Evolutionary conservation across 2,329 filamentous ascomycete genomes (phyloP), one percentile per base, ranked within the genome.

Genomic region (Pestalotiopsis fici): DNA sequence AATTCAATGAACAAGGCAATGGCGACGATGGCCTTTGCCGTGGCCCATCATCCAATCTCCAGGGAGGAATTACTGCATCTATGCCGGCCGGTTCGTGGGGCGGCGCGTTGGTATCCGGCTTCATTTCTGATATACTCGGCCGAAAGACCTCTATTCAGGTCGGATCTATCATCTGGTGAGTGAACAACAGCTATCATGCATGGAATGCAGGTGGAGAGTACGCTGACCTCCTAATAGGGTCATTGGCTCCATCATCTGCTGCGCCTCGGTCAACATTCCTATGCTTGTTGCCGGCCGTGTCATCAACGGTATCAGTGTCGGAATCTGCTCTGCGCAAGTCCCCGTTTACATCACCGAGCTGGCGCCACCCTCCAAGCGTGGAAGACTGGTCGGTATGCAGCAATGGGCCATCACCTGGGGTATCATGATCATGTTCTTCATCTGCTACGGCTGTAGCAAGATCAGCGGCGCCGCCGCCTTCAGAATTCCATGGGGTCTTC

Each of bases 31-130:
- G 71, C 35, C 28, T 69, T 55, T 89, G 86, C 76, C 83, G 80
- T 18, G 88, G 88, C 39, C 88, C 88, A 3, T 77, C 75, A 13
- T 75, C 82, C 50, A 75, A 79, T 66, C 78, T 84, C 0, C 87
- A 88, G 75, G 89, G 89, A 69, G 88, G 88, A 60, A 92, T 93
- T 74, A 90, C 88, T 0, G 90, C 91, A 25, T 82, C 89, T 61
- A 93, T 93, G 89, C 88, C 91, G 25, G 90, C 86, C 65, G 91
- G 91, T 39, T 93, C 90, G 0, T 92, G 89, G 81, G 77, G 90
- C 27, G 91, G 90, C 69, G 87, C 90, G 62, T 79, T 91, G 18
- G 65, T 83, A 59, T 90, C 88, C 59, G 88, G 88, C 56, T 84
- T 83, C 72, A 71, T 90, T 15, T 87, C 88, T 2, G 90, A 91